phyloP scores from a whole-genome alignment of 768 basidiomycete genomes.

The Mycena belliarum region DNA sequence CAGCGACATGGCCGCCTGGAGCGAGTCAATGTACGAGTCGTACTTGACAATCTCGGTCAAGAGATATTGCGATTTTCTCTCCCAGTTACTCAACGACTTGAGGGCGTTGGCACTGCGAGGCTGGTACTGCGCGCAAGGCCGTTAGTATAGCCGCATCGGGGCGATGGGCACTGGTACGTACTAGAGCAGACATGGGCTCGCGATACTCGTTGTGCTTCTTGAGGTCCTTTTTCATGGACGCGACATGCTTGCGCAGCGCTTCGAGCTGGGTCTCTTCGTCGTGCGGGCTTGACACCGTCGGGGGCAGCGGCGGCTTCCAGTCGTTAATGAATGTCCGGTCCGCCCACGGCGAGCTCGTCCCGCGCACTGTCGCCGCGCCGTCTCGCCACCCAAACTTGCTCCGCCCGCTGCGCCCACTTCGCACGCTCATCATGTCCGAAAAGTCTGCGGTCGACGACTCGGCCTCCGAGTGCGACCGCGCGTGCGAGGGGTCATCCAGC shows the following conservation, averaged over 20 bases:
- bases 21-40: slow-evolving; percentile 89
- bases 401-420: slow-evolving; percentile 72
- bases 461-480: slow-evolving; percentile 59
- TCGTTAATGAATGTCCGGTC: slow-evolving; percentile 85
- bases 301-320: slow-evolving; percentile 90
- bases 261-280: slow-evolving; percentile 95
- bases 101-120: slow-evolving; percentile 69
- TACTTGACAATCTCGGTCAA: slow-evolving; percentile 95
- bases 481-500: slow-evolving; percentile 55
- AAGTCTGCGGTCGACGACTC: slow-evolving; percentile 52
- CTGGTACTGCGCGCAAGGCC: slow-evolving; percentile 59
- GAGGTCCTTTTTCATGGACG: slow-evolving; percentile 73
- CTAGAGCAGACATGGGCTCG: slow-evolving; percentile 79
- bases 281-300: slow-evolving; percentile 79
- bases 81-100: slow-evolving; percentile 90
- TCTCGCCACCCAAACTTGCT: slow-evolving; percentile 78
- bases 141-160: not conserved
- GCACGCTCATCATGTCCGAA: slow-evolving; percentile 69
- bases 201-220: slow-evolving; percentile 82
- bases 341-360: slow-evolving; percentile 67
- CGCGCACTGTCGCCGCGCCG: slow-evolving; percentile 63
- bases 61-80: slow-evolving; percentile 86
- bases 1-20: slow-evolving; percentile 79
- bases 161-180: slow-evolving; percentile 32
- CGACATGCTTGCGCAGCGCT: slow-evolving; percentile 80